Evolutionary conservation across 73 alveolate genomes (phyloP).

Genomic region (Stentor roeselii): DNA sequence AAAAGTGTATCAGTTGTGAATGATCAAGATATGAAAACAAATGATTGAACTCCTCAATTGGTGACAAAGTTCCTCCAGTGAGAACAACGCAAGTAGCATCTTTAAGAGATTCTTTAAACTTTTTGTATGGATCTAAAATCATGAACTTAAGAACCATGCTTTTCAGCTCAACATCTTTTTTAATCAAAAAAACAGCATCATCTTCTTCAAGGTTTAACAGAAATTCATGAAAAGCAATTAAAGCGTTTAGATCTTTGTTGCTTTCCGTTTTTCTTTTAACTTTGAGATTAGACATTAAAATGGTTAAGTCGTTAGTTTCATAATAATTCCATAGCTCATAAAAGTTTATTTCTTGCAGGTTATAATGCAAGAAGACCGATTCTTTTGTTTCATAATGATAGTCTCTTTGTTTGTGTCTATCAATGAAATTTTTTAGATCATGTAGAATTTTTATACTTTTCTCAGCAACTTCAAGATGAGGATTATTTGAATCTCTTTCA

Average conservation of each 20-base stretch:
- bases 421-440: background rate
- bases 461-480: background rate
- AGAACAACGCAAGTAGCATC: slow-evolving; percentile 37
- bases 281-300: background rate
- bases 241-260: background rate
- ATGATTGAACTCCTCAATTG: slow-evolving; percentile 79
- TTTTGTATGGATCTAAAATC: background rate
- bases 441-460: too few species aligned
- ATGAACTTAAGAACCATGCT: too few species aligned
- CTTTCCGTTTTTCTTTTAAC: background rate
- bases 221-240: background rate
- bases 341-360: background rate
- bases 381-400: background rate
- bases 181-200: background rate
- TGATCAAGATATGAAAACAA: slow-evolving; percentile 46
- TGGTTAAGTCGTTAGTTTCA: background rate
- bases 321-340: background rate
- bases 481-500: background rate
- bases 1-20: slow-evolving; percentile 48
- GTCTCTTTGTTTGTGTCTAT: background rate
- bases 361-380: background rate
- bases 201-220: background rate
- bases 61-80: slow-evolving; percentile 91
- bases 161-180: background rate
- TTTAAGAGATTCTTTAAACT: background rate